Percentiles rank a stretch among this genome's conserved stretches.
Conservation (phyloP, 1,284 basidiomycete species). For the Naganishia albida region DNA sequence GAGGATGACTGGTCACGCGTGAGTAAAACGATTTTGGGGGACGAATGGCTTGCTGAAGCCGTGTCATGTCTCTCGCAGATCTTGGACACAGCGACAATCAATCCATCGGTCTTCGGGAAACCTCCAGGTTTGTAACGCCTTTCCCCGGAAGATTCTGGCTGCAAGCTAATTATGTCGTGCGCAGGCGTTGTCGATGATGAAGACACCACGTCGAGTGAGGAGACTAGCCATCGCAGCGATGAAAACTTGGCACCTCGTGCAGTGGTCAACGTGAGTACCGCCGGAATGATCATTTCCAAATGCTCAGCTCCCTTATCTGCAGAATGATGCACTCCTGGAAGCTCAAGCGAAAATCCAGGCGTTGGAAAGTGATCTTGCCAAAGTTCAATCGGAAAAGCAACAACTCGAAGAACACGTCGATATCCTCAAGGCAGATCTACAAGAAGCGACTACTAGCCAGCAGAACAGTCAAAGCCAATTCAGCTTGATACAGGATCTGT, state of each 20-base stretch:
- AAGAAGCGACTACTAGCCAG: neutral
- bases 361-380: conserved; percentile 8
- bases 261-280: neutral
- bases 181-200: conserved; percentile 8
- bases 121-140: neutral
- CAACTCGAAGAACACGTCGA: conserved; percentile 12
- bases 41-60: neutral
- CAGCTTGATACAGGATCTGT: conserved; percentile 11
- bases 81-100: conserved; percentile 8
- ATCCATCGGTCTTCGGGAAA: conserved; percentile 21
- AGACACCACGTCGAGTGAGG: conserved; percentile 11
- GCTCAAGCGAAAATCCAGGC: neutral
- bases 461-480: neutral
- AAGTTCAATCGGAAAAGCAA: neutral
- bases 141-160: neutral
- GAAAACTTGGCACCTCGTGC: neutral
- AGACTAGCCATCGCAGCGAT: conserved; percentile 18
- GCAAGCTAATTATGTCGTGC: too few relatives aligned
- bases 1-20: conserved; percentile 18
- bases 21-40: neutral
- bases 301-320: too few relatives aligned
- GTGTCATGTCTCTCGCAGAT: neutral
- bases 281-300: too few relatives aligned
- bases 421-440: neutral
- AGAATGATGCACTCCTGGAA: neutral